Evolutionary conservation across 2,329 filamentous ascomycete species (phyloP), one percentile per base, ranked within the genome.

Genomic region (Paraphoma chrysanthemicola): DNA sequence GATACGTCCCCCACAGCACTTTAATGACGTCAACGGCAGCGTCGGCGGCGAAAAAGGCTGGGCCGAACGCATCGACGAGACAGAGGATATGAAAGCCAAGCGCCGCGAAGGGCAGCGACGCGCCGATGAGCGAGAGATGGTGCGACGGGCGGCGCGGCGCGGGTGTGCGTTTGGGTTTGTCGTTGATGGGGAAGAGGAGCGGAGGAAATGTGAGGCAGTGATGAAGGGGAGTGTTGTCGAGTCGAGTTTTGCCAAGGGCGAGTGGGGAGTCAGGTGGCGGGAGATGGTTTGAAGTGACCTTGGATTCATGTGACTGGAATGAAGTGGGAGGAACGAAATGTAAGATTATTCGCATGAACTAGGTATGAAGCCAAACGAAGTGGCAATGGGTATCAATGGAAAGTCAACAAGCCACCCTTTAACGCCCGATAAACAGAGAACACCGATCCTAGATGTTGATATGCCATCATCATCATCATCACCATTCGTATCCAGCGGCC

Each of bases 131-230:
- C 74, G 83, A 23, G 87, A 90, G 69, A 79, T 87, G 76, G 81
- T 89, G 45, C 80, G 84, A 29, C 82, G 83, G n/a, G 87, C 86
- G 0, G 88, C 88, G 1, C 83, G 88, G 63, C 80, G 87, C 18
- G 83, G 82, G 1, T 84, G 84, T 54, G 84, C 84, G 0, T 86
- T 87, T 74, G 84, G 85, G 1, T 80, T 86, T 31, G 51, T 66
- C 1, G 69, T 75, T 2, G 59, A 70, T 9, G 65, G 57, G 2
- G 59, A 62, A 48, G 51, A 62, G 16, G 59, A 68, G 47, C 72
- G 71, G 58, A 78, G 79, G 53, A 81, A 83, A 60, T 87, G 85
- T 54, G 86, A 88, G 69, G 85, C 85, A 7, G 75, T 88, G 2
- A 86, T 87, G 84, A 78, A 80, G 41, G 84, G 83, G 1, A 79